phyloP scores from a whole-genome alignment of 2,329 filamentous ascomycete species.

The Cercospora brassicicola region DNA sequence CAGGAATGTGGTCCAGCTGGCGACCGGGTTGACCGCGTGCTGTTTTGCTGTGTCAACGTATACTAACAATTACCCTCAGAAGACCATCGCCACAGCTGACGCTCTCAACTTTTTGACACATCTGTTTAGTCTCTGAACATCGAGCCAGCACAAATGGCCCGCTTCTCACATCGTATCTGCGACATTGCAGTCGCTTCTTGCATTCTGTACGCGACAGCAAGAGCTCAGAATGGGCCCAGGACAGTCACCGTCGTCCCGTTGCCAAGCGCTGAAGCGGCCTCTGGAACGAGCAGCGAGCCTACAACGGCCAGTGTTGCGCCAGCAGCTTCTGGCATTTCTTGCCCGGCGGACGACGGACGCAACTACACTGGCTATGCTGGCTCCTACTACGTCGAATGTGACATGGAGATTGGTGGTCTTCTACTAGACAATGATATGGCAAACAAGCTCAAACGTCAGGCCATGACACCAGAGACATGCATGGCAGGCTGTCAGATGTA shows the following conservation, averaged over 20 bases:
- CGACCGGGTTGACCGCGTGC: conserved; percentile 14
- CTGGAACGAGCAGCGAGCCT: background rate
- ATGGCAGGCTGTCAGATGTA: conserved; percentile 7
- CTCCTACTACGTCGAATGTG: conserved; percentile 4
- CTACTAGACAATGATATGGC: background rate
- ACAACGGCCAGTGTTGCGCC: background rate
- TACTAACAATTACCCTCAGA: background rate
- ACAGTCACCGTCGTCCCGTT: background rate
- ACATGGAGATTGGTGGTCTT: conserved; percentile 1
- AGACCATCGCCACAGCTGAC: background rate
- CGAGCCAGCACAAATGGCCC: conserved; percentile 12
- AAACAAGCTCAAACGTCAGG: conserved; percentile 2
- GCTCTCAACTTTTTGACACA: background rate
- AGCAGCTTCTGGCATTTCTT: background rate
- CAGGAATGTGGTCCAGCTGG: conserved; percentile 34
- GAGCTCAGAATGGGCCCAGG: conserved; percentile 3
- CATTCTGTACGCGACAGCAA: conserved; percentile 10
- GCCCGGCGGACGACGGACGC: background rate
- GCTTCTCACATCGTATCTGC: conserved; percentile 15
- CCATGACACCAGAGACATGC: background rate
- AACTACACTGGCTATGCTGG: conserved; percentile 2
- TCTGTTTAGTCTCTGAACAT: conserved; percentile 14
- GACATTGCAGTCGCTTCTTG: conserved; percentile 15
- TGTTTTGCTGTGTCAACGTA: background rate
- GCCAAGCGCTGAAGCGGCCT: background rate